Base-by-base conservation (phyloP, 78 protist genomes). In the Carpediemonas membranifera region DNA sequence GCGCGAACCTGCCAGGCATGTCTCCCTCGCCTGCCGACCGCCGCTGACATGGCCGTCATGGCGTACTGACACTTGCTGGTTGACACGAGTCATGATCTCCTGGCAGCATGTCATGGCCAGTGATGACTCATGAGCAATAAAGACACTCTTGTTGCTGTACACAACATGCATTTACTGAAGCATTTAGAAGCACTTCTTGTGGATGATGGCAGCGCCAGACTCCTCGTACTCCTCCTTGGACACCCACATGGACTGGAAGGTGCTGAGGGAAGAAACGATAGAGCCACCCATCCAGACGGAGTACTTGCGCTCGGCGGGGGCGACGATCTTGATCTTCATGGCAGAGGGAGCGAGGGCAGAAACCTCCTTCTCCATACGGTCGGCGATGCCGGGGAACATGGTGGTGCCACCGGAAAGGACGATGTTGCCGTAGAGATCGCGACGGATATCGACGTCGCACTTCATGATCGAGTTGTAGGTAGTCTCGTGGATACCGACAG, bases 271-370 rank as follows among this genome's bases (percentile, higher is more conserved):
- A 34, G 89, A 81, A 2, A 90, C 59, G 58, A 91, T 83, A 39
- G 94, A 87, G 21, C 96, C 98, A 39, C 98, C 96, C 59, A 91
- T 84, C 96, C 96, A 94, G 74, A 84, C 93, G 24, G 92, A 77
- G 85, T 85, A 91, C 75, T 83, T 83, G 37, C 92, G 78, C 77
- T 91, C 94, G 25, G 88, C 82, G 66, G 94, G 84, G 18, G 92
- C 90, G 31, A 79, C 71, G 68, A 87, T 71, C 82, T 85, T 84
- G 76, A 87, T 64, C 85, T 85, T 83, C 83, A 80, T 79, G 55
- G 84, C 56, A 63, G 82, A 44, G 58, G 98, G 92, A 1, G 93
- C 94, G 18, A 86, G 69, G 50, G 68, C 73, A 28, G 82, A 68
- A 30, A 82, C 14, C 51, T 79, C 83, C 28, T 30, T 69, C 21